Evolutionary conservation across 1,139 yeast genomes (phyloP), one percentile per base, ranked within the genome.

Genomic region (Pichia sp.): DNA sequence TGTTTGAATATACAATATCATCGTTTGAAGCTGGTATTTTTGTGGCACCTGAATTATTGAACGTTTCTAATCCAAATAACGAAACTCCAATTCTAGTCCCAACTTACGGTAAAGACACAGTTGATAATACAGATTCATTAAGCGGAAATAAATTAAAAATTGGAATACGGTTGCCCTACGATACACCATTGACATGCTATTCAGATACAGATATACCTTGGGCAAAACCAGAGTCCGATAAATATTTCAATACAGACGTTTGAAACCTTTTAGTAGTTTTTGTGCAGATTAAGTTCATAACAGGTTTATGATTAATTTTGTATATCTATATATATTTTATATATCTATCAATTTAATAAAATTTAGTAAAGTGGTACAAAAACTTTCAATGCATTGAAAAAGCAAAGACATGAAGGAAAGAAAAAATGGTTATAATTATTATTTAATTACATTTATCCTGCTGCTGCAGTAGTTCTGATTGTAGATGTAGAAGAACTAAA

Each of bases 11-110:
- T 45, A 42, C 48, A 28, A 51, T 61, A 26, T 41, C 45, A 4
- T 61, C 65, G 0, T 81, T 70, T 58, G 90, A 82, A 57, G 69
- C 78, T 5, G 83, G 89, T 1, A 74, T 82, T 1, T 59, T 80
- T 30, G 54, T 76, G 9, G 61, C 60, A 4, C 65, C 67, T 1
- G 55, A 50, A 24, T 57, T 50, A 20, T 49, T 57, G 4, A 52
- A 51, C 23, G 30, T 53, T 16, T 53, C 38, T 6, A 32, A 39
- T 16, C 39, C 47, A 4, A 22, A 35, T 0, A 37, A 39, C 1
- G 44, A 48, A 10, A 40, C 30, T 11, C 50, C 48, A 1, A 39
- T 42, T 7, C 35, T 61, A 31, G 56, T 57, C 3, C 79, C 81
- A 0, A 56, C 53, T 1, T 70, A 73, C 47, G 67, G 66, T 9